Conservation (phyloP, 1,139 yeast species). For the Blastobotrys petasosporus region DNA sequence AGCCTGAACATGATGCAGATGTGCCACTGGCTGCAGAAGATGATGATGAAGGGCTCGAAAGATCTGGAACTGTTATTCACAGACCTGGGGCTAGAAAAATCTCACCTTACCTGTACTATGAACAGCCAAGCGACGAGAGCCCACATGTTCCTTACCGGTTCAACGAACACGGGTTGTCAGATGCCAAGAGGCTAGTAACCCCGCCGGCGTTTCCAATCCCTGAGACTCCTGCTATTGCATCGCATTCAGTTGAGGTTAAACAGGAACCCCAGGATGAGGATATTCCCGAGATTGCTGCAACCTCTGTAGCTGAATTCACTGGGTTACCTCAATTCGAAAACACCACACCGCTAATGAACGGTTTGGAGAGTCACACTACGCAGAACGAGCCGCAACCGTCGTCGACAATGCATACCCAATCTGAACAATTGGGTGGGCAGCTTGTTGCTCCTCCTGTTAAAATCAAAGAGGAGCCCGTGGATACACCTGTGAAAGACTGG, state of each 20-base stretch:
- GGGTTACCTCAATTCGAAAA: constrained; percentile 4
- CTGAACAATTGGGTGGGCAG: background rate
- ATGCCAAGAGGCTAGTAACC: too few relatives aligned
- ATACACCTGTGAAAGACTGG: background rate
- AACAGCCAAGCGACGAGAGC: constrained; percentile 1
- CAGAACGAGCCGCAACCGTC: background rate
- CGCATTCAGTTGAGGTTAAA: too few relatives aligned
- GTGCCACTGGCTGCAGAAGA: constrained; percentile 7
- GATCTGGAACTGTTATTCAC: constrained; percentile 12
- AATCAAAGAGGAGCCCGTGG: constrained; percentile 9
- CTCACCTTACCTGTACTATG: constrained; percentile 7
- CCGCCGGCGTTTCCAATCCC: too few relatives aligned
- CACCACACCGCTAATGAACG: constrained; percentile 4
- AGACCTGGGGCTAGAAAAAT: constrained; percentile 7
- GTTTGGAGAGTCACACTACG: too few relatives aligned
- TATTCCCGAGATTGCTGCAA: too few relatives aligned
- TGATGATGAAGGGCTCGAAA: constrained; percentile 6
- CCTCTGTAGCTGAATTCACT: background rate
- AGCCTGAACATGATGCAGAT: constrained; percentile 6
- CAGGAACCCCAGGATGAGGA: too few relatives aligned
- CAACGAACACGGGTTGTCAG: background rate
- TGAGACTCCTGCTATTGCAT: too few relatives aligned
- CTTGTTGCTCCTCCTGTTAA: background rate
- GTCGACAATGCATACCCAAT: too few relatives aligned
- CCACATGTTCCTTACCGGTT: constrained; percentile 5